These are phyloP conservation scores for Metschnikowia arizonensis DNA, from an alignment of 805 yeast genomes.

Conservation along the genomic window DNA sequence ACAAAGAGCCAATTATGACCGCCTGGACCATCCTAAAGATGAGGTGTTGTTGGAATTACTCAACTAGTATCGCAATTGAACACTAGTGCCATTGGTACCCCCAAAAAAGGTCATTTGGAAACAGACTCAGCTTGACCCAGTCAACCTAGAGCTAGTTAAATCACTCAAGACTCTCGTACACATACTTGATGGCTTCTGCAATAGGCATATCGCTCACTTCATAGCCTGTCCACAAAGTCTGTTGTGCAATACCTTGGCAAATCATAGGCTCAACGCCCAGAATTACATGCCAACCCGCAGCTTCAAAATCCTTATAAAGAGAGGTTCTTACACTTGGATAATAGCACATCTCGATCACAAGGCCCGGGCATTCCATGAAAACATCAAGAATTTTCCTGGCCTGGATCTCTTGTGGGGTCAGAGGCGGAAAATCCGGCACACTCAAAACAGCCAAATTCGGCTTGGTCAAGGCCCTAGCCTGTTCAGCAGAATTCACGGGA, in stretches of 20 bases:
- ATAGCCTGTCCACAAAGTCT: slow-evolving; percentile 30
- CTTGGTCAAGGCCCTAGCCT: slow-evolving; percentile 17
- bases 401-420: slow-evolving; percentile 19
- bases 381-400: slow-evolving; percentile 27
- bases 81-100: too few species aligned
- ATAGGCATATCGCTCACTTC: slow-evolving; percentile 23
- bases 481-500: slow-evolving; percentile 22
- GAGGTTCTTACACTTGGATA: slow-evolving; percentile 27
- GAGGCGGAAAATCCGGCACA: slow-evolving; percentile 29
- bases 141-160: too few species aligned
- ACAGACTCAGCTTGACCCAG: too few species aligned
- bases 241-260: slow-evolving; percentile 31
- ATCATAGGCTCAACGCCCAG: slow-evolving; percentile 31
- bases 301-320: slow-evolving; percentile 23
- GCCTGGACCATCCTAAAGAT: too few species aligned
- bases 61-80: too few species aligned
- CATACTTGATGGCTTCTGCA: slow-evolving; percentile 19
- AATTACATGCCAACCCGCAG: slow-evolving; percentile 27
- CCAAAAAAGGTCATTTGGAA: too few species aligned
- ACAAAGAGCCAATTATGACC: too few species aligned
- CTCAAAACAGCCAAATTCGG: slow-evolving; percentile 26
- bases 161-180: slow-evolving; percentile 13
- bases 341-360: slow-evolving; percentile 35
- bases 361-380: slow-evolving; percentile 23
- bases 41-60: too few species aligned